Evolutionary conservation across 2,329 filamentous ascomycete genomes (phyloP), one percentile per base, ranked within the genome.

Genomic region (Pleoardoris graminearum): DNA sequence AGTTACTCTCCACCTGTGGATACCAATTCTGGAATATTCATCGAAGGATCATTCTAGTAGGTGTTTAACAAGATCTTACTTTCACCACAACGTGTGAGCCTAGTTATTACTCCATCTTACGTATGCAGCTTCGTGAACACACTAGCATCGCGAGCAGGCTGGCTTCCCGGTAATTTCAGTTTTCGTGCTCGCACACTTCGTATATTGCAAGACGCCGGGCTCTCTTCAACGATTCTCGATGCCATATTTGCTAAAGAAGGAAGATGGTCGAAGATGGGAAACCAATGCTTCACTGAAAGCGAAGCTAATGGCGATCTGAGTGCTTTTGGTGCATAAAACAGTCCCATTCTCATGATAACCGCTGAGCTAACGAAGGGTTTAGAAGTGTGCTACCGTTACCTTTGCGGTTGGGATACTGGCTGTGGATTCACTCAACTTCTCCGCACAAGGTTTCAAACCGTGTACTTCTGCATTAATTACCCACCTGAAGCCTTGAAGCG

Each of bases 241-340:
- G 54, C 57, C 10, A 57, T 66, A 1, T 66, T 57, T 32, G 51
- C 50, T 1, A 23, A 51, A 11, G 37, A 58, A 29, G 58, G 59
- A 7, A 49, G 48, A 12, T 66, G 62, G 60, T 57, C 63, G 1
- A 68, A 66, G 37, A 65, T 68, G 63, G 61, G 62, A 3, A 60
- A 60, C n/a, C 59, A 64, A 17, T 33, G 43, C 12, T 60, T 54
- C 25, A 16, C 54, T 4, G 25, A 29, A 3, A 43, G 53, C 25
- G 38, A 59, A 37, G 33, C 49, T 1, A 29, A 54, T 11, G 51
- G 48, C 8, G 17, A 43, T 7, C 23, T 65, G 7, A 30, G 29
- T 6, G 52, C 55, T 10, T 62, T 62, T 19, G 60, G 62, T 63
- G 14, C 3, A 16, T 27, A 16, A 57, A 14, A 38, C 16, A 11